Conservation (phyloP, 805 yeast genomes). For the Danielia reshetovae region DNA sequence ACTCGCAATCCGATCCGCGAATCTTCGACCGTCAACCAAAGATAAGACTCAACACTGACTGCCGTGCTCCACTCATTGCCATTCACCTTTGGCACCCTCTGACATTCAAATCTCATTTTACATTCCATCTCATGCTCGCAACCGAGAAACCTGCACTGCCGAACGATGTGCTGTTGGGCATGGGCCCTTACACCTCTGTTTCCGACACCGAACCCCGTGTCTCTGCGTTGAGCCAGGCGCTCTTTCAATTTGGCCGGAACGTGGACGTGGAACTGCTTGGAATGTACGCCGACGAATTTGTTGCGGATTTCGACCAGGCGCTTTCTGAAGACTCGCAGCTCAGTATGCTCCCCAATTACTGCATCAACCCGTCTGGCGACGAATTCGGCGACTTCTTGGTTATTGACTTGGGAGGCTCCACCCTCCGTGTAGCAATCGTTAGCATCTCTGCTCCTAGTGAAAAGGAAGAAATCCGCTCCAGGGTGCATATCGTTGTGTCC, state of each 20-base stretch:
- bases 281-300: constrained; percentile 18
- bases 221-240: constrained; percentile 6
- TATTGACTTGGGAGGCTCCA: constrained; percentile 58
- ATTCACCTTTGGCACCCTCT: too few relatives aligned
- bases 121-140: constrained; percentile 1
- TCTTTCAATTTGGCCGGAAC: constrained; percentile 5
- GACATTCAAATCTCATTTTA: too few relatives aligned
- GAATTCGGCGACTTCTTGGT: constrained; percentile 38
- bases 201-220: constrained; percentile 4
- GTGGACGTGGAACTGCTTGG: constrained; percentile 5
- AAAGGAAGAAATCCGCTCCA: constrained; percentile 12
- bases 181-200: constrained; percentile 7
- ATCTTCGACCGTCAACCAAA: too few relatives aligned
- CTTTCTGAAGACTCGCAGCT: constrained; percentile 23
- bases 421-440: constrained; percentile 42
- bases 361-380: constrained; percentile 35
- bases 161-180: constrained; percentile 9
- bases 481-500: constrained; percentile 27
- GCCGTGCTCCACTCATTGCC: too few relatives aligned
- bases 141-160: background rate
- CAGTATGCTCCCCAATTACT: constrained; percentile 39
- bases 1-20: too few relatives aligned
- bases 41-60: too few relatives aligned
- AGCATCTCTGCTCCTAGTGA: constrained; percentile 20
- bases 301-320: constrained; percentile 27